Evolutionary conservation across 148 eudicot genomes (phyloP), one percentile per base, ranked within the genome.

Genomic region (Simmondsia chinensis): DNA sequence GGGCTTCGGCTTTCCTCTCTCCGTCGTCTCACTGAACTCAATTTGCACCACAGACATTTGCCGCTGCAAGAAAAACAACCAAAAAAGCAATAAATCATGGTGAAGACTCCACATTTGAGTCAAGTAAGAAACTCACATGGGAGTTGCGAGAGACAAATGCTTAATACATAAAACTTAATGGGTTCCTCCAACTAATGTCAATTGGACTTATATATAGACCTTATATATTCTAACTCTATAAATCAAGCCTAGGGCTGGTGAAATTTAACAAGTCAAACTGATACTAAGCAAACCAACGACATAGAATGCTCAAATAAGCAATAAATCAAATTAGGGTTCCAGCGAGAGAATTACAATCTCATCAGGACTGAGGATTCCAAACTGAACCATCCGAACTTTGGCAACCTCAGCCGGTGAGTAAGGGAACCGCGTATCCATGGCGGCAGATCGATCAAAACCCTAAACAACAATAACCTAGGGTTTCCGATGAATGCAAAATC

Each of bases 41-140:
- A 93, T 78, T 66, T 93, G 96, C 54, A 86, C 91, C 30, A 93
- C 99, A 5, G 99, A 93, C 99, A 93, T 93, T 93, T 93, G 99
- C 58, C 99, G 71, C 99, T 93, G 83, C 75, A 72, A 36, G 29
- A 26, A 5, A 55, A 24, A 46, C 6, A 18, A 25, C 17, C 4
- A 17, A 38, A 38, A 17, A 12, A 8, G 28, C 29, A 21, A n/a
- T n/a, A n/a, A n/a, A n/a, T n/a, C n/a, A n/a, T n/a, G n/a, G n/a
- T n/a, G n/a, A n/a, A n/a, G n/a, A n/a, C n/a, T n/a, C n/a, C n/a
- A n/a, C n/a, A n/a, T n/a, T n/a, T n/a, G n/a, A n/a, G n/a, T n/a
- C n/a, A n/a, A n/a, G n/a, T n/a, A n/a, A n/a, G n/a, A n/a, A n/a
- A n/a, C n/a, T n/a, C n/a, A n/a, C n/a, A n/a, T n/a, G n/a, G n/a